phyloP scores from a whole-genome alignment of 2,329 filamentous ascomycete genomes.

The Stemphylium vesicarium region DNA sequence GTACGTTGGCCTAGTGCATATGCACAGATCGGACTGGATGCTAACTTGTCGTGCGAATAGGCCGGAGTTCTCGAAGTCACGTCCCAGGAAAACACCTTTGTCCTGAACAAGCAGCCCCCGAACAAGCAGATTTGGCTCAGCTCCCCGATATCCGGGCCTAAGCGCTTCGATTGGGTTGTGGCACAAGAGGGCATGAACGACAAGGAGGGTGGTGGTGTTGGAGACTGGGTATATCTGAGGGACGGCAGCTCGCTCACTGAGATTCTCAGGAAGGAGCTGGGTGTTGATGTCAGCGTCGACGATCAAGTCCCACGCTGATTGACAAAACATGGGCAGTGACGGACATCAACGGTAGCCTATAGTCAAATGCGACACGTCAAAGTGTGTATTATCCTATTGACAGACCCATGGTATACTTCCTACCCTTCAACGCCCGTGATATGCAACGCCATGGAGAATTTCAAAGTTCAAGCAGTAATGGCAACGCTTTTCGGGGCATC shows the following conservation, averaged over 20 bases:
- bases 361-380: constrained; percentile 2
- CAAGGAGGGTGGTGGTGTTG: constrained; percentile 76
- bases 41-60: constrained; percentile 56
- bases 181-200: constrained; percentile 73
- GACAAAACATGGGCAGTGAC: background rate
- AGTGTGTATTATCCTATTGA: background rate
- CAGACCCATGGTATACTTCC: constrained; percentile 6
- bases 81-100: constrained; percentile 74
- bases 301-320: constrained; percentile 40
- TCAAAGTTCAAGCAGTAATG: constrained; percentile 32
- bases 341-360: constrained; percentile 5
- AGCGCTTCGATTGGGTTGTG: constrained; percentile 90
- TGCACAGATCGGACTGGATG: background rate
- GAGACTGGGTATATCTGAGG: constrained; percentile 86
- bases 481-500: constrained; percentile 30
- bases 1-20: constrained; percentile 60
- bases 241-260: constrained; percentile 79
- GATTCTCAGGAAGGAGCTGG: constrained; percentile 77
- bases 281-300: constrained; percentile 59
- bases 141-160: constrained; percentile 87
- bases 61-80: constrained; percentile 84
- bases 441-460: constrained; percentile 19
- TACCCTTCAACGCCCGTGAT: constrained; percentile 18
- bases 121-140: constrained; percentile 98
- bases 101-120: constrained; percentile 97